Base-by-base conservation (phyloP, 164 flowering plant species). In the Piper betle region DNA sequence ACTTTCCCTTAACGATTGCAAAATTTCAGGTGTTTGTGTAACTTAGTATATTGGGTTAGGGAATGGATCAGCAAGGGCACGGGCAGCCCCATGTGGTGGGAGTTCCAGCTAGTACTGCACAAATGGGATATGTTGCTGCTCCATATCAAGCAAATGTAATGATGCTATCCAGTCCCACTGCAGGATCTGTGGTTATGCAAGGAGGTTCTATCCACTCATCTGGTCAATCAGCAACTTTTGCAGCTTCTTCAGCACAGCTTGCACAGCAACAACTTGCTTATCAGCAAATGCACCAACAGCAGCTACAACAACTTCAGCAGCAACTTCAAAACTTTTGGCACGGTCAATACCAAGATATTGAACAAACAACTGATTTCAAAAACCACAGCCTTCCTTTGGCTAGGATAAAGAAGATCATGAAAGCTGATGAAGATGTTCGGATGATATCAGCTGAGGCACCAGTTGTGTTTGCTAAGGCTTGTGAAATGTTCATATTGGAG, bases 401-500 rank as follows among this genome's bases (percentile, higher is more conserved):
- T 18, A 71, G 95, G 69, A 87, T 87, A 64, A 87, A 87, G 76
- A 87, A 87, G 73, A 84, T 87, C 41, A 87, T 87, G 95, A 87
- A 87, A 65, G 88, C 95, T 3, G 95, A 87, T 60, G 94, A 87
- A 69, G 88, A 87, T 74, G 94, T 87, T 37, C 73, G 83, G 70
- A 87, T 87, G 94, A 83, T 87, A 61, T 84, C 95, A 43, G 90
- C 95, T 0, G 95, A 87, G 73, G 95, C 95, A 42, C 95, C 95
- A 1, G 83, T 87, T 12, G 65, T 87, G 33, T 83, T 87, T 68
- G 85, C 95, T 33, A 77, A 84, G 69, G 95, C 95, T 16, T 87
- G 95, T 65, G 95, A 87, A 73, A 83, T 87, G 88, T 87, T 87
- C 74, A 87, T 87, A 52, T 76, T 82, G 20, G 94, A 87, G 74